Evolutionary conservation across 2,329 filamentous ascomycete species (phyloP), one percentile per base, ranked within the genome.

Genomic region (Colletotrichum eleusines): DNA sequence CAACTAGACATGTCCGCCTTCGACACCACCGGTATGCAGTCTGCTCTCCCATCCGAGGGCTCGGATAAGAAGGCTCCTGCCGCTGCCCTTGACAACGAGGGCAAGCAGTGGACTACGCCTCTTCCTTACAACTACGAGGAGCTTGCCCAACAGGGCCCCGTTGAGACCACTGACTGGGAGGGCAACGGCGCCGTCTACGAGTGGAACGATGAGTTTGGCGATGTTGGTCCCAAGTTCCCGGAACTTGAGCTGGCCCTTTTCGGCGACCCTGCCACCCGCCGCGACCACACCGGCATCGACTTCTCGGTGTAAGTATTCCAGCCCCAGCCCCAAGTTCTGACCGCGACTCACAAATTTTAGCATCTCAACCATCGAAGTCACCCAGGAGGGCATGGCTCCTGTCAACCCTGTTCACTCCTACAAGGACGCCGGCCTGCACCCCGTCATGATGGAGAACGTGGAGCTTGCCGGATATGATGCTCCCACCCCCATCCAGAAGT

Each of bases 401-500:
- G 87, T 90, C 57, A 65, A 80, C 0, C 87, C 86, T 1, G 82
- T 88, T 63, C 79, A 85, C 78, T 77, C 76, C 0, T 98, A 97
- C 79, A 84, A 90, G 1, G 86, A 92, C 69, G 93, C 94, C 28
- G 94, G 93, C 2, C 85, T 99, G 18, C 96, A 99, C 76, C 96
- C 96, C 0, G 87, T 90, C 35, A 92, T 98, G 87, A 78, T 91
- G 1, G 85, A 91, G 73, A 99, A 98, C 74, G 87, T 98, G 50
- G 78, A 89, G 71, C 85, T 95, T 2, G 91, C 90, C 72, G 87
- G 90, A 1, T 98, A 97, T 77, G 79, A 83, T 0, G 77, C 82
- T 0, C 94, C 95, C 0, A 98, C 96, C 0, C 93, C 95, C 0
- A 96, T 99, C 46, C 96, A 99, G 78, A 89, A 89, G 26, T 98